Evolutionary conservation across 192 early-diverging fungal genomes (phyloP).

Genomic region (Backusella tuberculispora): DNA sequence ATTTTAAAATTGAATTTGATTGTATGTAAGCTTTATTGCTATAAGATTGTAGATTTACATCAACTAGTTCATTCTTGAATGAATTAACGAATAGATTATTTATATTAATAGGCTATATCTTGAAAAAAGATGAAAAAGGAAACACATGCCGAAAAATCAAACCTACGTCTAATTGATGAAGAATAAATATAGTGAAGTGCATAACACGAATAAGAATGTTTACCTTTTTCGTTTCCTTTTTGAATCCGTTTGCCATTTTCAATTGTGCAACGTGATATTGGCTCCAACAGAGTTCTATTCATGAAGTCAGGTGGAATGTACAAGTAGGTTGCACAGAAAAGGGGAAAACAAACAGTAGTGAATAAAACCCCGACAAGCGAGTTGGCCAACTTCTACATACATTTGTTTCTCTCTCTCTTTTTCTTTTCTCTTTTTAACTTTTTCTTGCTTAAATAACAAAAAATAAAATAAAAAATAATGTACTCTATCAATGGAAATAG

Average conservation of each 20-base stretch:
- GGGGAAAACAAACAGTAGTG: neutral
- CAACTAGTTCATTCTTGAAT: neutral
- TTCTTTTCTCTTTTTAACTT: neutral
- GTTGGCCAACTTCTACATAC: neutral
- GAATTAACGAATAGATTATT: neutral
- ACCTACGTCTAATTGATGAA: too few species aligned
- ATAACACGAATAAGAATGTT: slow-evolving; percentile 5
- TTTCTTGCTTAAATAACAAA: neutral
- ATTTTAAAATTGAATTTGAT: too few species aligned
- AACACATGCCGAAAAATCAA: neutral
- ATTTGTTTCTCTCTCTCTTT: slow-evolving; percentile 1
- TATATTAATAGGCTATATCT: neutral
- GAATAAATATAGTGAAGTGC: neutral
- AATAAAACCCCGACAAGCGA: neutral
- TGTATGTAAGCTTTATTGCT: too few species aligned
- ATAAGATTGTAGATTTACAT: neutral
- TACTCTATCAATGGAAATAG: neutral
- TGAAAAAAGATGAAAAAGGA: neutral
- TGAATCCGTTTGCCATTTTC: neutral
- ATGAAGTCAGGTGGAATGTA: slow-evolving; percentile 1
- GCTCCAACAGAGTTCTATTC: neutral
- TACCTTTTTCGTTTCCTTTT: slow-evolving; percentile 2
- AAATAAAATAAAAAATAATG: neutral
- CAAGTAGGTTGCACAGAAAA: neutral
- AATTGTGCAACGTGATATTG: neutral